These are phyloP conservation scores for Naegleria gruberi DNA, from an alignment of 208 protist species.

Conservation along the genomic window DNA sequence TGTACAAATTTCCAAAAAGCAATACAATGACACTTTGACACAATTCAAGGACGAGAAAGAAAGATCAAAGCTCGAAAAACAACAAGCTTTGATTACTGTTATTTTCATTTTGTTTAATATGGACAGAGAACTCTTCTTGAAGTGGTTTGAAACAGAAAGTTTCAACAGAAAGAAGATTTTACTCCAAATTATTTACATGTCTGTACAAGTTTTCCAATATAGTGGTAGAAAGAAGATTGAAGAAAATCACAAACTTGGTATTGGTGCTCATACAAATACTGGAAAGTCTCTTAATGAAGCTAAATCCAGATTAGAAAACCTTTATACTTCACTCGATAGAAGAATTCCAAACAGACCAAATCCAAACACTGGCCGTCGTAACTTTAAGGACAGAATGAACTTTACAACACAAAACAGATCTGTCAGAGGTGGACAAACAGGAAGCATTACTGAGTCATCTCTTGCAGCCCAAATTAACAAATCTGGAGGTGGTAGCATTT, in stretches of 20 bases:
- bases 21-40: background rate
- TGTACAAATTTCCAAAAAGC: background rate
- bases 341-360: background rate
- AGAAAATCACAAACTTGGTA: background rate
- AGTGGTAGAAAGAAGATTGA: background rate
- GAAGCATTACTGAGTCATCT: background rate
- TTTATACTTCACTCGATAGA: background rate
- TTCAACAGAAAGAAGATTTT: background rate
- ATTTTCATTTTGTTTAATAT: background rate
- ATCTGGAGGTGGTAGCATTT: background rate
- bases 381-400: background rate
- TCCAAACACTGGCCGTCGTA: too few species aligned
- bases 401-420: background rate
- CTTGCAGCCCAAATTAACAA: background rate
- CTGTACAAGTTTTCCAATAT: background rate
- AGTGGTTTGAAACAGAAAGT: background rate
- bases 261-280: background rate
- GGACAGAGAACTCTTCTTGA: background rate
- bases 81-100: background rate
- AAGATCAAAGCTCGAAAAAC: background rate
- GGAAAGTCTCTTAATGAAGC: background rate
- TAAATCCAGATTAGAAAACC: background rate
- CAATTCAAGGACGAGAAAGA: conserved; percentile 17
- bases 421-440: background rate
- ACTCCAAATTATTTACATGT: background rate